phyloP scores from a whole-genome alignment of 2,329 filamentous ascomycete genomes.

The Sclerotinia glacialis region DNA sequence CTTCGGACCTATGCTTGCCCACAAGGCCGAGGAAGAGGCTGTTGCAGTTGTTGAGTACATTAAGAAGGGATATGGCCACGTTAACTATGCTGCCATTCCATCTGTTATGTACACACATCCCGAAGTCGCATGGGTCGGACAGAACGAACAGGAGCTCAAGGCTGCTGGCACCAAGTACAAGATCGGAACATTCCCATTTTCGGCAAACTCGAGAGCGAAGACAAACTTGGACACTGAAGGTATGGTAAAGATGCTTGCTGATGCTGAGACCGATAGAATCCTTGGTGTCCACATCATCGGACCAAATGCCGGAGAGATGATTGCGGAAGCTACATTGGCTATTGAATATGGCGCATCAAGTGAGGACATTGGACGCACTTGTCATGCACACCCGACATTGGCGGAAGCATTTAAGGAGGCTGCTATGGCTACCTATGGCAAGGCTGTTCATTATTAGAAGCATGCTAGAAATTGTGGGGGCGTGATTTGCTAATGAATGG shows the following conservation, averaged over 20 bases:
- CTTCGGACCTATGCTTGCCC: conserved; percentile 97
- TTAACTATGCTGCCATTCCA: conserved; percentile 97
- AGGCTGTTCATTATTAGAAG: conserved; percentile 89
- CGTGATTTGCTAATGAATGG: conserved; percentile 14
- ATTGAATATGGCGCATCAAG: conserved; percentile 94
- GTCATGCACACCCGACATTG: conserved; percentile 84
- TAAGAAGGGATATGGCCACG: conserved; percentile 95
- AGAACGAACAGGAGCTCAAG: conserved; percentile 96
- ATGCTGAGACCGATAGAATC: conserved; percentile 93
- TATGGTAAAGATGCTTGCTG: conserved; percentile 93
- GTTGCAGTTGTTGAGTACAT: conserved; percentile 96
- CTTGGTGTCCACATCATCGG: conserved; percentile 96
- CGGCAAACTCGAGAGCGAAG: conserved; percentile 97
- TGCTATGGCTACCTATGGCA: conserved; percentile 93
- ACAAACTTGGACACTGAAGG: conserved; percentile 96
- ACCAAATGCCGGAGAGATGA: conserved; percentile 97
- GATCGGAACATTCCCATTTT: conserved; percentile 92
- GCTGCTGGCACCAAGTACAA: conserved; percentile 86
- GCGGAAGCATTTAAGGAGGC: conserved; percentile 99
- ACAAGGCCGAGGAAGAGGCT: conserved; percentile 98
- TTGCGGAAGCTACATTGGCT: conserved; percentile 92
- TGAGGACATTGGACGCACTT: conserved; percentile 92
- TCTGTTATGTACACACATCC: conserved; percentile 99
- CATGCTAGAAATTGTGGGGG: not conserved
- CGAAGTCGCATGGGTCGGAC: conserved; percentile 97